Conservation (phyloP, 768 basidiomycete species). For the Amanita inopinata region DNA sequence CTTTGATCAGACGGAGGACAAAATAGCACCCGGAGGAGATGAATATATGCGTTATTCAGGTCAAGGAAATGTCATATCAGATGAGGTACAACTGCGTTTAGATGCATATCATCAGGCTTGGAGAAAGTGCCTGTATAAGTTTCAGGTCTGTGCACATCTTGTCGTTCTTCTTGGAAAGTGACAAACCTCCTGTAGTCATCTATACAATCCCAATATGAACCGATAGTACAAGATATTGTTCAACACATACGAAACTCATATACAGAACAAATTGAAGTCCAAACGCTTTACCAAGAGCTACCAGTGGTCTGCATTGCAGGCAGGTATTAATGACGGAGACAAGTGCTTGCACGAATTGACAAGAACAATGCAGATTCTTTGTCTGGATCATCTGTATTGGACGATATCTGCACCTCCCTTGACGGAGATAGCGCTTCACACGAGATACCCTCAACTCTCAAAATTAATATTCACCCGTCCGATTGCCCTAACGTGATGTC, state of each 20-base stretch:
- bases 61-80: conserved; percentile 1
- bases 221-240: conserved; percentile 36
- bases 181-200: conserved; percentile 33
- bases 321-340: conserved; percentile 18
- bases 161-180: conserved; percentile 26
- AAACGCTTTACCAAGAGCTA: conserved; percentile 50
- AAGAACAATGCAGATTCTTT: conserved; percentile 26
- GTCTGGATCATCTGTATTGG: conserved; percentile 36
- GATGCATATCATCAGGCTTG: conserved; percentile 48
- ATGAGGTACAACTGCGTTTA: conserved; percentile 25
- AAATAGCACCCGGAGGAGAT: not conserved
- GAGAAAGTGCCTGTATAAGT: conserved; percentile 44
- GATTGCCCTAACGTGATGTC: conserved; percentile 44
- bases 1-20: not conserved
- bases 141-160: conserved; percentile 34
- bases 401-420: conserved; percentile 30
- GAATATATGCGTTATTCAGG: not conserved
- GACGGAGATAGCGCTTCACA: conserved; percentile 17
- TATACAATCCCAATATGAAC: conserved; percentile 13
- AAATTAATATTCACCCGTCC: conserved; percentile 42
- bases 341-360: not conserved
- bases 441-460: conserved; percentile 6
- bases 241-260: conserved; percentile 36
- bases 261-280: conserved; percentile 33
- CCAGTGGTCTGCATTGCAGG: conserved; percentile 51